These are phyloP conservation scores for Phaffia rhodozyma DNA, from an alignment of 1,284 basidiomycete species.

Conservation along the genomic window DNA sequence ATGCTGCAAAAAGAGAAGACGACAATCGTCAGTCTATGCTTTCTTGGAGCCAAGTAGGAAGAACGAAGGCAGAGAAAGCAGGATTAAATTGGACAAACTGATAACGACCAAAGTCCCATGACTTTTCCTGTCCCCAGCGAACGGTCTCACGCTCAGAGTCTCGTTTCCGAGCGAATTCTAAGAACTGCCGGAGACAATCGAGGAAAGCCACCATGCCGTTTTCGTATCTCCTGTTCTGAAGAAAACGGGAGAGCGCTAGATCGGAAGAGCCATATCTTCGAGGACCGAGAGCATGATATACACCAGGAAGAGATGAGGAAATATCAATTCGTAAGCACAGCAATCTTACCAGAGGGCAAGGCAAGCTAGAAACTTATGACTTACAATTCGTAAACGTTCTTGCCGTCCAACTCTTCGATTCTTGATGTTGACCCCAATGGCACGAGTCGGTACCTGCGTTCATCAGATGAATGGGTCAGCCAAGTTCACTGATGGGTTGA, in stretches of 20 bases:
- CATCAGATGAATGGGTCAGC: neutral
- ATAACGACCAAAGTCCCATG: slow-evolving; percentile 11
- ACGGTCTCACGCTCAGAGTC: slow-evolving; percentile 54
- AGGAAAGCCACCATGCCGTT: slow-evolving; percentile 91
- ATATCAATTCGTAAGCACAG: neutral
- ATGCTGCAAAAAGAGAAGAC: slow-evolving; percentile 45
- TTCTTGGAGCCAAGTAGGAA: slow-evolving; percentile 9
- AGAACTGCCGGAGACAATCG: slow-evolving; percentile 81
- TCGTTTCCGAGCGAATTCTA: slow-evolving; percentile 71
- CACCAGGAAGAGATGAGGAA: neutral
- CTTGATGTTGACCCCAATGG: slow-evolving; percentile 88
- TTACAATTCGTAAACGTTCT: slow-evolving; percentile 73
- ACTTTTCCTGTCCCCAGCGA: slow-evolving; percentile 54
- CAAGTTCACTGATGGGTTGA: neutral
- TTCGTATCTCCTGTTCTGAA: slow-evolving; percentile 93
- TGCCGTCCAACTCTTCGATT: slow-evolving; percentile 70
- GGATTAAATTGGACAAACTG: slow-evolving; percentile 17
- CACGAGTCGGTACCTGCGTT: slow-evolving; percentile 62
- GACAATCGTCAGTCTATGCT: neutral
- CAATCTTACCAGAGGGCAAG: neutral
- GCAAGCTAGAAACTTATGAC: slow-evolving; percentile 18
- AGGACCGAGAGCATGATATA: neutral
- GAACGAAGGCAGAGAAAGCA: slow-evolving; percentile 18
- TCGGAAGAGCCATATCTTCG: slow-evolving; percentile 62
- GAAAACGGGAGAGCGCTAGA: slow-evolving; percentile 67